phyloP scores from a whole-genome alignment of 306 rosid species.

The Citrullus amarus region DNA sequence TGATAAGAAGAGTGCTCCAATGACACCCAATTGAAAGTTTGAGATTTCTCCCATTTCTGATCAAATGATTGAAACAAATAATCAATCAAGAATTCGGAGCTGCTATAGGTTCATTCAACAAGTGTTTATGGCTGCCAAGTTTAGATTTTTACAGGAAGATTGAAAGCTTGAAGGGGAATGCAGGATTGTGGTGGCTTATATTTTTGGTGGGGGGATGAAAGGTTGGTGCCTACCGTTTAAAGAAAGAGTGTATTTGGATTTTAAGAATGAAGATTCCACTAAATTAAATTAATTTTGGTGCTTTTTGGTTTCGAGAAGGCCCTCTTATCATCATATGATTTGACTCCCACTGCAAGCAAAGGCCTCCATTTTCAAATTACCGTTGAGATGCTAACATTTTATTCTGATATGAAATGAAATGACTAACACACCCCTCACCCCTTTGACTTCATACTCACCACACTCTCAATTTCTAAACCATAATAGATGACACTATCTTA shows the following conservation, averaged over 20 bases:
- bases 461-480: not conserved
- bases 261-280: not conserved
- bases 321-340: not conserved
- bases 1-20: conserved; percentile 86
- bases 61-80: not conserved
- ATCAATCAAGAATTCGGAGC: not conserved
- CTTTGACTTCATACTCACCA: not conserved
- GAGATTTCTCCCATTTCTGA: conserved; percentile 83
- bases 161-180: not conserved
- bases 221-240: conserved; percentile 11
- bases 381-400: not conserved
- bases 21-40: conserved; percentile 68
- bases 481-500: too few relatives aligned
- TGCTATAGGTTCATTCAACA: not conserved
- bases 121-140: not conserved
- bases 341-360: conserved; percentile 10
- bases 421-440: not conserved
- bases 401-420: not conserved
- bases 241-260: not conserved
- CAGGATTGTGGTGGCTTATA: not conserved
- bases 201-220: conserved; percentile 4
- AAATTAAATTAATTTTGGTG: not conserved
- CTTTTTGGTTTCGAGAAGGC: not conserved
- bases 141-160: not conserved
- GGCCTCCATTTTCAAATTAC: not conserved